Percentiles rank a stretch among this genome's conserved stretches.
phyloP scores from a whole-genome alignment of 148 eudicot species.

The Pouteria glomerata region DNA sequence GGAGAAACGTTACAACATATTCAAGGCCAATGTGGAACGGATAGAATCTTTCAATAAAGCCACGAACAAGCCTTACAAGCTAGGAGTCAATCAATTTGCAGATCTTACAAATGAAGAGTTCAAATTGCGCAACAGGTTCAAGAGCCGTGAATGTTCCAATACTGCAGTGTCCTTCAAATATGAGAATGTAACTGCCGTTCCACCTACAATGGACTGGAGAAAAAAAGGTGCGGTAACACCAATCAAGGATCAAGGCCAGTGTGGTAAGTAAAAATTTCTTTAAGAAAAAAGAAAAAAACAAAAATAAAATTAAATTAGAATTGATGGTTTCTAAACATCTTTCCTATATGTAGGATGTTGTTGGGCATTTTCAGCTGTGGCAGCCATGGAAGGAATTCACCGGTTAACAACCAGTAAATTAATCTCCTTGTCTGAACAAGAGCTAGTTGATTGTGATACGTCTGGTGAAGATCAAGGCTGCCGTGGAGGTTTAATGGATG shows the following conservation, averaged over 20 bases:
- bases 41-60: background rate
- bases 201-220: conserved; percentile 12
- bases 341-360: background rate
- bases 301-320: too few species aligned
- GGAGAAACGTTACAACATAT: background rate
- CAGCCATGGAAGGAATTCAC: conserved; percentile 1
- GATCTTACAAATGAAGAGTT: background rate
- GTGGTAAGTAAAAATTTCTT: conserved; percentile 6
- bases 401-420: background rate
- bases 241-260: conserved; percentile 10
- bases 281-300: too few species aligned
- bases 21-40: background rate
- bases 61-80: background rate
- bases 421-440: background rate
- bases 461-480: background rate
- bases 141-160: background rate
- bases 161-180: background rate
- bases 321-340: background rate
- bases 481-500: background rate
- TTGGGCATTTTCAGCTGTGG: conserved; percentile 4
- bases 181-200: conserved; percentile 6
- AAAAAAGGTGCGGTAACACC: conserved; percentile 5
- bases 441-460: background rate
- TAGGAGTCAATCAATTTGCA: background rate
- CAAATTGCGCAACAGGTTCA: background rate